Percentiles rank a stretch among this genome's conserved stretches.
phyloP scores from a whole-genome alignment of 2,329 filamentous ascomycete species.

The Neurospora crassa region DNA sequence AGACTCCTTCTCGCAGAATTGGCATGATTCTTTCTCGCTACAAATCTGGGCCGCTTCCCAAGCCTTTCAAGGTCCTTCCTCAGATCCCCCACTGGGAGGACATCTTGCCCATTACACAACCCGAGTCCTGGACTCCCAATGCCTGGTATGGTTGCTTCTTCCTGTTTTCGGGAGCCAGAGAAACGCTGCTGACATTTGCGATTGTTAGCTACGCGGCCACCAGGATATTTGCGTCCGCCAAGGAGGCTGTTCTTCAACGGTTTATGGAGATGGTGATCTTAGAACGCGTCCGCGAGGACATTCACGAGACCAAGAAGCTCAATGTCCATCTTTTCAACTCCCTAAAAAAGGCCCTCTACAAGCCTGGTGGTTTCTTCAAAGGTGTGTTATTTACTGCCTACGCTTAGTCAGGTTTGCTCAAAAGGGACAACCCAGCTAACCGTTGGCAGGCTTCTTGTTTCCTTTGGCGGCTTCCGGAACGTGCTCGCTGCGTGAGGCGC shows the following conservation, averaged over 20 bases:
- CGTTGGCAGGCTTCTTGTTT: constrained; percentile 58
- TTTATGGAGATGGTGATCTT: constrained; percentile 84
- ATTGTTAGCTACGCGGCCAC: constrained; percentile 70
- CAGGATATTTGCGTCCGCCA: constrained; percentile 81
- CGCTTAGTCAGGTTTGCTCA: neutral
- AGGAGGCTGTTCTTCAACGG: constrained; percentile 67
- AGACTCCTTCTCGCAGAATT: constrained; percentile 41
- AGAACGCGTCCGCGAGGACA: constrained; percentile 86
- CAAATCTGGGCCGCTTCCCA: constrained; percentile 92
- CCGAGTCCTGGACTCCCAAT: constrained; percentile 51
- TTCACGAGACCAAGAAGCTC: constrained; percentile 86
- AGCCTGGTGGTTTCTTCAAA: constrained; percentile 94
- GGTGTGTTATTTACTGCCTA: constrained; percentile 25
- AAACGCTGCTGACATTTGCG: neutral
- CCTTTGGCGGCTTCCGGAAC: constrained; percentile 75
- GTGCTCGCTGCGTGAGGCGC: constrained; percentile 87
- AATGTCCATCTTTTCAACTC: constrained; percentile 94
- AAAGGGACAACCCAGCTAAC: neutral
- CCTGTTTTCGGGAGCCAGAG: neutral
- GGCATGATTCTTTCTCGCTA: constrained; percentile 84
- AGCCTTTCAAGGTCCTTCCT: constrained; percentile 94
- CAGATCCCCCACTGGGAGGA: constrained; percentile 85
- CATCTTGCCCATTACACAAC: constrained; percentile 17
- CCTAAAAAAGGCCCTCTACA: constrained; percentile 58
- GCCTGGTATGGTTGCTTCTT: constrained; percentile 22